Evolutionary conservation across 2,329 filamentous ascomycete genomes (phyloP), one percentile per base, ranked within the genome.

Genomic region (Phaeosphaeriaceae sp.): DNA sequence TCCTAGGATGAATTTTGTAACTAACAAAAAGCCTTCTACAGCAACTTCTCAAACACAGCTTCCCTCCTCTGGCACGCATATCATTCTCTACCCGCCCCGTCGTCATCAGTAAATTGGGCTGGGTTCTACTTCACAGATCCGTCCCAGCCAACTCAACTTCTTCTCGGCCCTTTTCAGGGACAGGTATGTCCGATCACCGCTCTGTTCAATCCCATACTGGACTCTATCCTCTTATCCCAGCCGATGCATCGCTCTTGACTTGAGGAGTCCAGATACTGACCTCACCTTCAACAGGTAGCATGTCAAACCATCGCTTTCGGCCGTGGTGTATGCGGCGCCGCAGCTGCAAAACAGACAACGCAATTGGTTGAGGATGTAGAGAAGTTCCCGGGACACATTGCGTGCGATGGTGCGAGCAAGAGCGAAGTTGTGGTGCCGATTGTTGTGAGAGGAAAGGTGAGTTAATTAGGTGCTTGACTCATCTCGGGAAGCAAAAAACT

Each of bases 391-490:
- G 91, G 90, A 1, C 91, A 94, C 73, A 93, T 95, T 71, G 91
- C 91, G 10, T 94, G 91, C 74, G 91, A 95, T 75, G 85, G 86
- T 3, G 89, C 87, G 56, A 91, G 87, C 69, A 86, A 82, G 79
- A 93, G 91, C 73, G 91, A 95, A 81, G 89, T 95, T 73, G 91
- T 95, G 19, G 91, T 94, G 49, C 91, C 91, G 1, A 85, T 94
- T 60, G 63, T 90, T 10, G 71, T 80, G 58, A 68, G 68, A n/a
- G 81, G 74, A 21, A 81, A 81, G 77, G 82, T 84, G 62, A 66
- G 76, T 69, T 33, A 13, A 7, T 15, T 3, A 36, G 7, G 13
- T 36, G 7, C 31, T 36, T 36, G 7, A 15, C 7, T 3, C 11
- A 36, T 15, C 13, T 13, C 31, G 7, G 7, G 31, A 36, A 15